Evolutionary conservation across 225 moss, liverwort and hornwort genomes (phyloP).

Genomic region (Climacium dendroides): DNA sequence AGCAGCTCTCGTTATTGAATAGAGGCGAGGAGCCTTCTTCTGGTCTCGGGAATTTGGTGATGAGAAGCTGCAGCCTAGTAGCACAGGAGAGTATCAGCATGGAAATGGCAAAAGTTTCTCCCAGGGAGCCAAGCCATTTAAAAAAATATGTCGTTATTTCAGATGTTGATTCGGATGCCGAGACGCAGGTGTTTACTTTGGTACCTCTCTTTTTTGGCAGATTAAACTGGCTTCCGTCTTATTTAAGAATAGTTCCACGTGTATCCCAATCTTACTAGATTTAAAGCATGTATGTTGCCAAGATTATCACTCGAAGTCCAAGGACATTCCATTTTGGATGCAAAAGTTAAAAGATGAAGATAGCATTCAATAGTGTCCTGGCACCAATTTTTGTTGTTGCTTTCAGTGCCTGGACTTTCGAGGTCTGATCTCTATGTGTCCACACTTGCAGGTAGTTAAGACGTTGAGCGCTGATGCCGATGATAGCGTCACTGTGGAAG

Average conservation of each 20-base stretch:
- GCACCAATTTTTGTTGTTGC: neutral
- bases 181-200: slow-evolving; percentile 17
- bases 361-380: neutral
- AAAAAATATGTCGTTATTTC: neutral
- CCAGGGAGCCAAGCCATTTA: neutral
- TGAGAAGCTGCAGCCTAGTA: neutral
- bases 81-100: neutral
- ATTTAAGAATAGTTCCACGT: neutral
- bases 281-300: neutral
- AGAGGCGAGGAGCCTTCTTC: neutral
- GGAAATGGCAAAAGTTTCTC: neutral
- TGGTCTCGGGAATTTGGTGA: neutral
- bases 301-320: neutral
- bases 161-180: slow-evolving; percentile 31
- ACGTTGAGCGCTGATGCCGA: neutral
- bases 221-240: neutral
- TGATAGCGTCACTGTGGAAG: neutral
- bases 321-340: neutral
- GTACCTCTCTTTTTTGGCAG: neutral
- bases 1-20: neutral
- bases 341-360: neutral
- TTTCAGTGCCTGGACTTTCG: neutral
- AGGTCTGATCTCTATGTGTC: neutral
- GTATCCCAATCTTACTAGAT: neutral
- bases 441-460: slow-evolving; percentile 5